Evolutionary conservation across 2,329 filamentous ascomycete genomes (phyloP), one percentile per base, ranked within the genome.

Genomic region (Sporothrix euskadiensis): DNA sequence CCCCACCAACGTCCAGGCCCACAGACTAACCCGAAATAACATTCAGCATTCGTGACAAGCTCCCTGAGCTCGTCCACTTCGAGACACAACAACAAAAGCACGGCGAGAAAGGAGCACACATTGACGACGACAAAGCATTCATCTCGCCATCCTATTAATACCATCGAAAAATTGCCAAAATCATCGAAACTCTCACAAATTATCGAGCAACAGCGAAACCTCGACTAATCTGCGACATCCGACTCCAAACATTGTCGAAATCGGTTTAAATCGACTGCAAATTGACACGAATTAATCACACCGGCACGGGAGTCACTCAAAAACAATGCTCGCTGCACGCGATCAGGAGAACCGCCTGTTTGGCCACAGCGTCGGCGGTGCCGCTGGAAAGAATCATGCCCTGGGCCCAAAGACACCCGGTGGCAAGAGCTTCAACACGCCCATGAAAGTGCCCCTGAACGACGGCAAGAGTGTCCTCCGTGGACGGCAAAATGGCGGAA

Each of bases 311-410:
- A 16, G 12, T 35, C 52, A 16, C 30, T 22, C 19, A 30, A 9
- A 16, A 16, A 72, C 66, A 16, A 97, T 94, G 93, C 86, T 94
- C 80, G 92, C 92, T 75, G 87, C 91, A 79, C 89, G 90, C 78
- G 92, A 97, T 82, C 94, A 97, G 83, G 94, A 98, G 83, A 98
- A 98, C 82, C 83, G 93, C 81, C 88, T 93, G 78, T 90, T 93
- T 80, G 88, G 87, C 77, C 92, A 92, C 80, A 93, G 94, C 80
- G 87, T 90, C 74, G 88, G 86, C 69, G 90, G 90, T 32, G 88
- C 90, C 16, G 86, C 89, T 19, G 72, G 72, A n/a, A 97, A 97
- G 82, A 90, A 86, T 79, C 91, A 94, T 77, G 85, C 87, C 83
- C 74, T 89, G 86, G 83, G 86, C 74, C 89, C 92, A 72, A 97